Conservation (phyloP, 2,329 filamentous ascomycete genomes). For the Neofusicoccum cordaticola region DNA sequence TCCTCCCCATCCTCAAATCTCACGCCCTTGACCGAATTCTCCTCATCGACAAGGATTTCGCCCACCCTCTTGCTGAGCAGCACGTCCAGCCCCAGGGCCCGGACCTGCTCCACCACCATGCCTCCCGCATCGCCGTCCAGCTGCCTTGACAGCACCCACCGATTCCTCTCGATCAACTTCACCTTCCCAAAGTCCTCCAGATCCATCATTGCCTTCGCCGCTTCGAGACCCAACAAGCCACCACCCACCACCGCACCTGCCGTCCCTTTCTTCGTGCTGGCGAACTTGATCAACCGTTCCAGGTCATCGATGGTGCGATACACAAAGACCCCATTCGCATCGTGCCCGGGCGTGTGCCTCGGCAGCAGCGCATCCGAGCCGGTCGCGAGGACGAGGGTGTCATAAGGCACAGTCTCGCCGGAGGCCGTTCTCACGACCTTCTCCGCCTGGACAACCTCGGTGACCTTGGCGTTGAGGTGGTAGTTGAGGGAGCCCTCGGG, state of each 20-base stretch:
- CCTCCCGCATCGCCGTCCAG: conserved; percentile 76
- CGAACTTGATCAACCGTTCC: conserved; percentile 71
- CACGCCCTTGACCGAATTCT: conserved; percentile 69
- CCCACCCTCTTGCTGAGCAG: conserved; percentile 73
- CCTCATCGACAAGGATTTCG: conserved; percentile 64
- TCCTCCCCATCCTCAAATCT: conserved; percentile 76
- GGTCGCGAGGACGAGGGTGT: conserved; percentile 79
- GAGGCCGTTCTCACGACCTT: conserved; percentile 70
- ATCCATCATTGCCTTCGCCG: conserved; percentile 89
- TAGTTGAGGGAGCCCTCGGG: conserved; percentile 68
- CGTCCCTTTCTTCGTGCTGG: conserved; percentile 63
- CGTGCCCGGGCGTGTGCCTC: conserved; percentile 68
- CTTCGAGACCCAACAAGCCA: conserved; percentile 80
- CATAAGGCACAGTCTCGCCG: conserved; percentile 70
- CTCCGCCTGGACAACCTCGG: conserved; percentile 59
- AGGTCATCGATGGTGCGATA: conserved; percentile 85
- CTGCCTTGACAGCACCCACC: conserved; percentile 80
- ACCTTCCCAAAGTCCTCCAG: conserved; percentile 71
- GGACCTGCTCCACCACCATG: conserved; percentile 80
- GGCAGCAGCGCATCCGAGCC: conserved; percentile 81
- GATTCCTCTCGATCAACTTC: conserved; percentile 75
- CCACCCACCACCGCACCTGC: conserved; percentile 78
- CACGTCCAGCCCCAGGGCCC: conserved; percentile 74
- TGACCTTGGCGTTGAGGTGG: conserved; percentile 72
- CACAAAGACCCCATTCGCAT: conserved; percentile 82